A percentile compares a stretch with the other conserved stretches of the same genome.
Conservation (phyloP, 495 filamentous ascomycete species). For the Penicillium steckii region DNA sequence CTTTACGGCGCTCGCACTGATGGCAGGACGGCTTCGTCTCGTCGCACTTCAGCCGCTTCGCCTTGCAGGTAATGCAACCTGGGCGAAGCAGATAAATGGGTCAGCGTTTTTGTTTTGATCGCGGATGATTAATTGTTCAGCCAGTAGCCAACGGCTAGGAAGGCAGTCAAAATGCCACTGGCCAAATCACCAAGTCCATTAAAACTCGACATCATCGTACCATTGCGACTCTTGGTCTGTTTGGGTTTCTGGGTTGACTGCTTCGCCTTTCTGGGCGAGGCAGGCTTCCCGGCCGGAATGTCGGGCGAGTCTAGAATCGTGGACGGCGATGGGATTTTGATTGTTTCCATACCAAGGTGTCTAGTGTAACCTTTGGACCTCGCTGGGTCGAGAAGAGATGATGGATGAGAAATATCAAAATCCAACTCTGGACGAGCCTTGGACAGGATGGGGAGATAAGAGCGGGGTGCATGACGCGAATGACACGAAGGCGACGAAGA, state of each 20-base stretch:
- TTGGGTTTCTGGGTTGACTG: constrained; percentile 56
- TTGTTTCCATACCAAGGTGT: constrained; percentile 54
- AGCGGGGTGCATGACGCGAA: constrained; percentile 1
- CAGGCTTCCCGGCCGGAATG: constrained; percentile 28
- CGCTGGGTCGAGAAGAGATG: neutral
- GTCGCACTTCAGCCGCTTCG: constrained; percentile 79
- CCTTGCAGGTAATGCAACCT: constrained; percentile 83
- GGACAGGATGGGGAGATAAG: neutral
- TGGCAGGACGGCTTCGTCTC: constrained; percentile 74
- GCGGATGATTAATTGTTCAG: neutral
- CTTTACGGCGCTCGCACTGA: constrained; percentile 69
- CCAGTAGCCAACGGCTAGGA: neutral
- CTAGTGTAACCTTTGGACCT: neutral
- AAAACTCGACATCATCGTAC: constrained; percentile 46
- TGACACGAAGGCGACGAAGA: constrained; percentile 8
- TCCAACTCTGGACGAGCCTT: neutral
- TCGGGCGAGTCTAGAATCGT: constrained; percentile 53
- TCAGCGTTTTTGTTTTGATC: constrained; percentile 31
- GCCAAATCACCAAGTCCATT: neutral
- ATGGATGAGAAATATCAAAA: neutral
- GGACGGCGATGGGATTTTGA: constrained; percentile 64
- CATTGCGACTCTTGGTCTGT: constrained; percentile 82
- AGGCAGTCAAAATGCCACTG: neutral
- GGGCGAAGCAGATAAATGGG: constrained; percentile 24
- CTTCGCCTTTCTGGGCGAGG: constrained; percentile 30